Percentiles rank a stretch among this genome's conserved stretches.
phyloP scores from a whole-genome alignment of 768 basidiomycete genomes.

The Tricholomella constricta region DNA sequence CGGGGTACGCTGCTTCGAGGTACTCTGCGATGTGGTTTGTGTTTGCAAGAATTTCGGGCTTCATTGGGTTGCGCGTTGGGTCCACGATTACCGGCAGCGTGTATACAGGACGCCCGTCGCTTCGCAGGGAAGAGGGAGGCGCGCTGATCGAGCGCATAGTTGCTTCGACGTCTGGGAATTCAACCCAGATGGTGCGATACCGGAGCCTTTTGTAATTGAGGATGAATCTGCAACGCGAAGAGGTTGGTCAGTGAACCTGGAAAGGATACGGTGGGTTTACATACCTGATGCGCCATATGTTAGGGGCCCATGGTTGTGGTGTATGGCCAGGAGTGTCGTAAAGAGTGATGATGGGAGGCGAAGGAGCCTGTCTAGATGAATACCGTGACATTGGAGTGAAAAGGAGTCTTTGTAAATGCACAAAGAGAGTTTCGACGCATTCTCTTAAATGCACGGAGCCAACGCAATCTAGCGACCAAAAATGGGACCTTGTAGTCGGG shows the following conservation, averaged over 20 bases:
- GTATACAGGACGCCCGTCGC: slow-evolving; percentile 64
- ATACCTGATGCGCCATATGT: slow-evolving; percentile 72
- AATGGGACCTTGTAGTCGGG: neutral
- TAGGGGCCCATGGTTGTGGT: slow-evolving; percentile 75
- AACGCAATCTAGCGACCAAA: neutral
- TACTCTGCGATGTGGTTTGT: slow-evolving; percentile 69
- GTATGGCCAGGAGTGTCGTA: slow-evolving; percentile 67
- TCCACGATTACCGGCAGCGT: slow-evolving; percentile 73
- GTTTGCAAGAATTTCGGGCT: slow-evolving; percentile 59
- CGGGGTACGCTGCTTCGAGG: slow-evolving; percentile 67
- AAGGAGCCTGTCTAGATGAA: slow-evolving; percentile 17
- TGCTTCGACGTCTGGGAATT: slow-evolving; percentile 67
- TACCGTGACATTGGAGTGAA: slow-evolving; percentile 18
- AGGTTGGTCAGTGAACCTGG: neutral
- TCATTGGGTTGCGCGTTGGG: slow-evolving; percentile 43
- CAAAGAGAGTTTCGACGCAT: neutral
- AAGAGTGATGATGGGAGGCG: slow-evolving; percentile 55
- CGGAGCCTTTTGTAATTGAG: slow-evolving; percentile 77
- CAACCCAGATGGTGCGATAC: slow-evolving; percentile 71
- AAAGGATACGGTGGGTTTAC: slow-evolving; percentile 8
- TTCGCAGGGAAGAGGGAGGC: slow-evolving; percentile 51
- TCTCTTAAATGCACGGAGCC: slow-evolving; percentile 7
- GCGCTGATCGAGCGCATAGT: slow-evolving; percentile 61
- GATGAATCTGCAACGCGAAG: slow-evolving; percentile 49
- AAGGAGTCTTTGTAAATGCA: neutral